These are phyloP conservation scores for Mycena sp. DNA, from an alignment of 1,284 basidiomycete genomes.

Conservation along the genomic window DNA sequence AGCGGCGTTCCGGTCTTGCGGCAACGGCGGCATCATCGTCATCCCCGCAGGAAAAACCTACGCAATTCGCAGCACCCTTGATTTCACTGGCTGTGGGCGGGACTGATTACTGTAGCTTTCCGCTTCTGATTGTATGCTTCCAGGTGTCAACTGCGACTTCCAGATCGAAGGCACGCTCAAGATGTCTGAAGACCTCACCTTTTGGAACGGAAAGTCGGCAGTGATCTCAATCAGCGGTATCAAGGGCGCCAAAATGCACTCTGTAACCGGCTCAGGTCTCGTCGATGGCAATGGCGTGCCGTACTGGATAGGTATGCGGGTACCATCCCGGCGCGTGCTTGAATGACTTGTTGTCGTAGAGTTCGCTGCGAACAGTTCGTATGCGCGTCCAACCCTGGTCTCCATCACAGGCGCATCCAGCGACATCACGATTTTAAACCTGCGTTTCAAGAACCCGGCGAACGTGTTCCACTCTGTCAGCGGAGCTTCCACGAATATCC, in stretches of 20 bases:
- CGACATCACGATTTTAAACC: constrained; percentile 38
- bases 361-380: constrained; percentile 37
- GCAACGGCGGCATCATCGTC: constrained; percentile 42
- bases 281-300: constrained; percentile 43
- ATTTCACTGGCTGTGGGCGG: constrained; percentile 40
- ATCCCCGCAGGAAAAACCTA: constrained; percentile 39
- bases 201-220: constrained; percentile 41
- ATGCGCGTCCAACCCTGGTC: constrained; percentile 40
- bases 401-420: constrained; percentile 37
- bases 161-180: constrained; percentile 44
- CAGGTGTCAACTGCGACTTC: constrained; percentile 36
- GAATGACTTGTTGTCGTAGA: not conserved
- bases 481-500: constrained; percentile 39
- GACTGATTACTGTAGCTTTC: too few species aligned
- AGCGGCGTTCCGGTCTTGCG: constrained; percentile 40
- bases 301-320: constrained; percentile 36
- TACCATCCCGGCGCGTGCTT: not conserved
- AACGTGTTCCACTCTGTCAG: constrained; percentile 44
- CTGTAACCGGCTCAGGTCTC: constrained; percentile 39
- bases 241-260: constrained; percentile 37
- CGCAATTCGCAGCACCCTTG: constrained; percentile 38
- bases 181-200: constrained; percentile 38
- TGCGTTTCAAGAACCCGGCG: constrained; percentile 40
- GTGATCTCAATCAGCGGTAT: constrained; percentile 37
- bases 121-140: not conserved